Evolutionary conservation across 805 yeast species (phyloP).

Genomic region (Jamesozyma piceae): DNA sequence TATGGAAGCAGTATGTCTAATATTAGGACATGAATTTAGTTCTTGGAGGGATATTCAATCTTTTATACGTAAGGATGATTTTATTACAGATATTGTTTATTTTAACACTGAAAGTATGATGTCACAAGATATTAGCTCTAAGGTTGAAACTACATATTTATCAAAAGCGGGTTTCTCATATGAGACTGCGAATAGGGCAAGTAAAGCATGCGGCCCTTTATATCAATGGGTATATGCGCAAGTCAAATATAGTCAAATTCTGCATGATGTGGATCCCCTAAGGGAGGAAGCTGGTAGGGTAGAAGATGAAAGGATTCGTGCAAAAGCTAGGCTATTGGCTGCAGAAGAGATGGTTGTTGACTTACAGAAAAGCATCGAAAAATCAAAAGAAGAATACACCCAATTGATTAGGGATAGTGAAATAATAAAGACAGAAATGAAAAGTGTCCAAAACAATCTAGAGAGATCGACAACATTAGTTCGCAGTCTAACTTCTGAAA

Average conservation of each 20-base stretch:
- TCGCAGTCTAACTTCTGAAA: slow-evolving; percentile 55
- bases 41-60: slow-evolving; percentile 79
- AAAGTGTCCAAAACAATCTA: slow-evolving; percentile 48
- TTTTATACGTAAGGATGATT: slow-evolving; percentile 77
- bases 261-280: slow-evolving; percentile 67
- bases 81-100: slow-evolving; percentile 70
- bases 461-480: slow-evolving; percentile 52
- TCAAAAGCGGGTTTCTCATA: slow-evolving; percentile 55
- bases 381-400: slow-evolving; percentile 61
- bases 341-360: slow-evolving; percentile 76
- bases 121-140: slow-evolving; percentile 40
- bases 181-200: slow-evolving; percentile 75
- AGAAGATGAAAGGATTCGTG: slow-evolving; percentile 51
- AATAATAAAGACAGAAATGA: slow-evolving; percentile 61
- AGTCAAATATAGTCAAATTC: slow-evolving; percentile 59
- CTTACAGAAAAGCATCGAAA: slow-evolving; percentile 56
- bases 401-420: slow-evolving; percentile 71
- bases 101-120: slow-evolving; percentile 58
- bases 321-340: slow-evolving; percentile 62
- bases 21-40: slow-evolving; percentile 60
- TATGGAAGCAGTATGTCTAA: slow-evolving; percentile 75
- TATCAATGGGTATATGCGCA: slow-evolving; percentile 87
- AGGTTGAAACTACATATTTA: slow-evolving; percentile 53
- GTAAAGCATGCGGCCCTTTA: slow-evolving; percentile 92
- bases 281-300: slow-evolving; percentile 51